A percentile compares a stretch with the other conserved stretches of the same genome.
Evolutionary conservation across 2,329 filamentous ascomycete species (phyloP).

Genomic region (Coniochaeta sp.): DNA sequence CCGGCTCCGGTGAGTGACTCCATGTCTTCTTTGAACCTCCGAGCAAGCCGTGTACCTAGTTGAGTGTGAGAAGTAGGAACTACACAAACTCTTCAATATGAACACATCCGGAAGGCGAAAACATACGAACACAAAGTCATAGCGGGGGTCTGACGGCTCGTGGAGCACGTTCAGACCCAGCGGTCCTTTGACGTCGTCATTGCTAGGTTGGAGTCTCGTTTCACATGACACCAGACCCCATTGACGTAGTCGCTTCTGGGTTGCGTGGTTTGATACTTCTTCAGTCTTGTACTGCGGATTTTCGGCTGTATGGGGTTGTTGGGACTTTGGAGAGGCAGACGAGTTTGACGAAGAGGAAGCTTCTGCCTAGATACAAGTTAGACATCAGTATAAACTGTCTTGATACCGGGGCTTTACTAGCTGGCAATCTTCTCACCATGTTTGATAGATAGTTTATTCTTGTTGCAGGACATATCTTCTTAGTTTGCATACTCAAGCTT

Average conservation of each 20-base stretch:
- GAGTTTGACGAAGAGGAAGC: not conserved
- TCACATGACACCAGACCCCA: not conserved
- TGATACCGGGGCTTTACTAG: too few relatives aligned
- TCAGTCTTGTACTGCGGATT: not conserved
- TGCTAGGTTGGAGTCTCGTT: not conserved
- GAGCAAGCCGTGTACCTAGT: conserved; percentile 27
- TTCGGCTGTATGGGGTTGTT: not conserved
- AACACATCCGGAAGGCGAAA: not conserved
- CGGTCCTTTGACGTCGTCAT: not conserved
- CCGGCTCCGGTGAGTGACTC: conserved; percentile 21
- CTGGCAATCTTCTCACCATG: too few relatives aligned
- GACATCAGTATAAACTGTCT: too few relatives aligned
- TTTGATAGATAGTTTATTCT: too few relatives aligned
- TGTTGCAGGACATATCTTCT: too few relatives aligned
- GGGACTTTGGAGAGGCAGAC: not conserved
- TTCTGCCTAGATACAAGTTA: not conserved
- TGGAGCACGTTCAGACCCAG: not conserved
- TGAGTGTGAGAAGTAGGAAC: not conserved
- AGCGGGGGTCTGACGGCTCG: not conserved
- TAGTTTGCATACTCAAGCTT: too few relatives aligned
- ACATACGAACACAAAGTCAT: not conserved
- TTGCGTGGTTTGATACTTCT: not conserved
- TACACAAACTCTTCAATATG: too few relatives aligned
- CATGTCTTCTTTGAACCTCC: conserved; percentile 33
- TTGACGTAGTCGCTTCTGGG: not conserved